Base-by-base conservation (phyloP, 768 basidiomycete genomes). In the Clavulina sp. region DNA sequence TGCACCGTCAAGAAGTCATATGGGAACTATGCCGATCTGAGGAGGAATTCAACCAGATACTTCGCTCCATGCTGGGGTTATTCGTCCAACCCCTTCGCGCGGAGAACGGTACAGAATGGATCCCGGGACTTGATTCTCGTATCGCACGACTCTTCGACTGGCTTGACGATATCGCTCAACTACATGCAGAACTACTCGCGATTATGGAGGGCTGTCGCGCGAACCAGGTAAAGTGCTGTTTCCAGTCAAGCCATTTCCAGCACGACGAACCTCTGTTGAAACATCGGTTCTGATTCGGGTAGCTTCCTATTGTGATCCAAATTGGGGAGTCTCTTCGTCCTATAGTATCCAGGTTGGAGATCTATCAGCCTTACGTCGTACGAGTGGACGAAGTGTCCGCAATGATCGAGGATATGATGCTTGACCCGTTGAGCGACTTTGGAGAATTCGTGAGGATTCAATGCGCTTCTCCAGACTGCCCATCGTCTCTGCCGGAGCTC, bases 331-430 rank as follows among this genome's bases (percentile, higher is more conserved):
- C 69, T 0, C 64, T 92, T 28, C 68, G 75, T 4, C 61, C 66
- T 1, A 82, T 82, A 60, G 72, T 89, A 13, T 67, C 74, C 1
- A 72, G 70, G 41, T 65, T 89, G 30, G 84, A 92, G 62, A 74
- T 85, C 5, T 86, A 95, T 58, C 86, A 89, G 62, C 82, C 86
- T 19, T 93, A 91, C 64, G 66, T 93, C 3, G 79, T 84, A 18
- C 70, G 76, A 43, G 71, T 91, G 32, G 79, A 80, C 41, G 70
- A 70, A 32, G 75, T 81, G 0, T 72, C 73, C 1, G 62, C 69
- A 16, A 60, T 70, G 51, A 75, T 84, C 38, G 72, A 74, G 44
- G 60, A 64, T 19, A 65, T 80, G 56, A 63, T 64, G 2, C 61
- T 66, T 19, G 73, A 79, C 53, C 61, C 63, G n/a, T 64, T 66